These are phyloP conservation scores for Cerioporus squamosus DNA, from an alignment of 1,284 basidiomycete genomes.

Conservation along the genomic window DNA sequence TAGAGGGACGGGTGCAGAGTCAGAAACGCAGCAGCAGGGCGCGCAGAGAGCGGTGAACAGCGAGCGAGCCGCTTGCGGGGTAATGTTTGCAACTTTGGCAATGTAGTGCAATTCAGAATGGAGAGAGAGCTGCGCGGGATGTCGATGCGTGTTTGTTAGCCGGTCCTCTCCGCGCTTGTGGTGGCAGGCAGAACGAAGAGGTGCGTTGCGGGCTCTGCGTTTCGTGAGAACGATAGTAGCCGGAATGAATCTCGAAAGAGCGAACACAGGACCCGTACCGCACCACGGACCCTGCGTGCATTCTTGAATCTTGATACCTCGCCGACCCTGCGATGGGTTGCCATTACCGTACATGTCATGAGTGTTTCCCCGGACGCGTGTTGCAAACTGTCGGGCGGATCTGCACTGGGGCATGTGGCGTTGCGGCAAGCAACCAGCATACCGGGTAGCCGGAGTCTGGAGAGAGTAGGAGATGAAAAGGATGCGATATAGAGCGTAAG, in stretches of 20 bases:
- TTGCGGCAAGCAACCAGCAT: neutral
- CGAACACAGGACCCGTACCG: neutral
- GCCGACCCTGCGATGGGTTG: neutral
- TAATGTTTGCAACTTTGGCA: too few relatives aligned
- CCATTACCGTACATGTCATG: neutral
- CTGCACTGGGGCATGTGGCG: neutral
- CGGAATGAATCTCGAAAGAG: neutral
- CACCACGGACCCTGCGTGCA: neutral
- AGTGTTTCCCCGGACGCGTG: neutral
- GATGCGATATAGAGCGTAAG: constrained; percentile 4
- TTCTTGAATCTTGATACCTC: neutral
- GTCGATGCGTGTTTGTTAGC: too few relatives aligned
- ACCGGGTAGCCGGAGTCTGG: neutral
- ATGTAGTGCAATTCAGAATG: too few relatives aligned
- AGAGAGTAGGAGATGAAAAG: constrained; percentile 3
- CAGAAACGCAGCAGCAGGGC: neutral
- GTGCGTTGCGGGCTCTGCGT: too few relatives aligned
- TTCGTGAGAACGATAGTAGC: neutral
- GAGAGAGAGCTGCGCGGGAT: too few relatives aligned
- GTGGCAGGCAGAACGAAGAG: neutral
- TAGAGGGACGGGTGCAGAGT: neutral
- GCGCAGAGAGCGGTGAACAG: too few relatives aligned
- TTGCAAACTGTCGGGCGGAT: neutral
- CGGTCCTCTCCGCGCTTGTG: neutral
- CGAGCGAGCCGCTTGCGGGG: too few relatives aligned